phyloP scores from a whole-genome alignment of 352 stramenopile genomes.

The Pilasporangium apinafurcum region DNA sequence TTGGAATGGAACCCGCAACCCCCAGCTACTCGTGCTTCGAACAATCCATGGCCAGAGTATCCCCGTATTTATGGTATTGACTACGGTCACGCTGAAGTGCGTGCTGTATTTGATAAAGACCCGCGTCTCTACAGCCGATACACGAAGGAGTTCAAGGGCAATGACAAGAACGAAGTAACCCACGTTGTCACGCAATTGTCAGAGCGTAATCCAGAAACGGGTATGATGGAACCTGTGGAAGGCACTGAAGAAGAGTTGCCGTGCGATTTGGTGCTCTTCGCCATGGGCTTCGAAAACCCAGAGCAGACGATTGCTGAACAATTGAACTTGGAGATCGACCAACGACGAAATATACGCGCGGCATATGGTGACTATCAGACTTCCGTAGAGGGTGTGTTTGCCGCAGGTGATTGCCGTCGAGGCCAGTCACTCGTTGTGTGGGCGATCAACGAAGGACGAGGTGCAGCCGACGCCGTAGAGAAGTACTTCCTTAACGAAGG shows the following conservation, averaged over 20 bases:
- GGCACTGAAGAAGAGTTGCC: constrained; percentile 92
- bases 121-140: constrained; percentile 69
- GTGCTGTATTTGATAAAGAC: constrained; percentile 90
- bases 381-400: constrained; percentile 94
- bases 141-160: constrained; percentile 77
- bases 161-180: constrained; percentile 66
- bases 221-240: constrained; percentile 51
- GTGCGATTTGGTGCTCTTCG: constrained; percentile 93
- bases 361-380: constrained; percentile 93
- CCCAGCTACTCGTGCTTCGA: constrained; percentile 82
- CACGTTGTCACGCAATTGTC: constrained; percentile 62
- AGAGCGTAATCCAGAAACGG: constrained; percentile 62
- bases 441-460: constrained; percentile 97
- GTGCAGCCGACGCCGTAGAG: constrained; percentile 85
- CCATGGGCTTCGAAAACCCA: constrained; percentile 96
- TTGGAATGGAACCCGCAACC: constrained; percentile 94
- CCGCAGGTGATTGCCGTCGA: constrained; percentile 95
- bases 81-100: constrained; percentile 96
- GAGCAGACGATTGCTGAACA: constrained; percentile 89
- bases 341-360: constrained; percentile 92
- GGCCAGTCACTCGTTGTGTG: constrained; percentile 97
- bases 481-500: constrained; percentile 79
- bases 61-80: constrained; percentile 96
- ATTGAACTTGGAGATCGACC: constrained; percentile 89
- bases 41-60: constrained; percentile 98